Percentiles rank a stretch among this genome's conserved stretches.
Evolutionary conservation across 352 stramenopile species (phyloP).

Genomic region (Peronospora belbahrii): DNA sequence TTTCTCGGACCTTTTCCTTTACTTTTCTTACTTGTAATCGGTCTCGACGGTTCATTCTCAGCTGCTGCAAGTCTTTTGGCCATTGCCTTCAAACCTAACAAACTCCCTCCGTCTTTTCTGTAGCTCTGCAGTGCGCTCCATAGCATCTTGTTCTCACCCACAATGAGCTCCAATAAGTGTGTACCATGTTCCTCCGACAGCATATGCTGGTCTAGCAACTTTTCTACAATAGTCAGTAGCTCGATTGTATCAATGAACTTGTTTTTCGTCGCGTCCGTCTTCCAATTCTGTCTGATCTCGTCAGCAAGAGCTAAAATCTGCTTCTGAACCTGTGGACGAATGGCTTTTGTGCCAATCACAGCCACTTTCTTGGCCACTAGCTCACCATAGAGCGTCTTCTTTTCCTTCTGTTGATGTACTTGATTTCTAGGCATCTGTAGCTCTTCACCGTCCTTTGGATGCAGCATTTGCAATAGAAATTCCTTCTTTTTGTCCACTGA

Average conservation of each 20-base stretch:
- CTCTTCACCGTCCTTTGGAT: background rate
- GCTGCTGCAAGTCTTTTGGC: conserved; percentile 44
- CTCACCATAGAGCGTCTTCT: conserved; percentile 28
- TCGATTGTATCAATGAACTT: conserved; percentile 36
- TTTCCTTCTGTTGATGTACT: background rate
- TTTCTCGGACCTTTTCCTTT: conserved; percentile 16
- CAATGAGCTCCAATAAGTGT: conserved; percentile 39
- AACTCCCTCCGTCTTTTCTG: conserved; percentile 30
- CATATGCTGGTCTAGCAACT: conserved; percentile 48
- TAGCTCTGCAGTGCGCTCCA: conserved; percentile 49
- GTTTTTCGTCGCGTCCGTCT: background rate
- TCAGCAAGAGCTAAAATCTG: conserved; percentile 36
- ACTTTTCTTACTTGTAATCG: conserved; percentile 9
- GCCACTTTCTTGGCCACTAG: conserved; percentile 48
- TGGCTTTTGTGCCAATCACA: conserved; percentile 43
- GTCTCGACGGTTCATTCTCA: conserved; percentile 5
- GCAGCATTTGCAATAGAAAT: conserved; percentile 23
- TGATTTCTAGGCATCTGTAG: too few species aligned
- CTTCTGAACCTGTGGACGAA: conserved; percentile 46
- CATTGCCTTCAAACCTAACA: conserved; percentile 44
- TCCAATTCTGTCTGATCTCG: conserved; percentile 14
- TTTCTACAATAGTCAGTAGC: conserved; percentile 41
- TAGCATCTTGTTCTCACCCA: conserved; percentile 43
- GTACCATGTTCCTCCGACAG: conserved; percentile 47
- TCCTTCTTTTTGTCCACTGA: conserved; percentile 43